phyloP scores from a whole-genome alignment of 2,329 filamentous ascomycete genomes.

The Aureobasidium sp. region DNA sequence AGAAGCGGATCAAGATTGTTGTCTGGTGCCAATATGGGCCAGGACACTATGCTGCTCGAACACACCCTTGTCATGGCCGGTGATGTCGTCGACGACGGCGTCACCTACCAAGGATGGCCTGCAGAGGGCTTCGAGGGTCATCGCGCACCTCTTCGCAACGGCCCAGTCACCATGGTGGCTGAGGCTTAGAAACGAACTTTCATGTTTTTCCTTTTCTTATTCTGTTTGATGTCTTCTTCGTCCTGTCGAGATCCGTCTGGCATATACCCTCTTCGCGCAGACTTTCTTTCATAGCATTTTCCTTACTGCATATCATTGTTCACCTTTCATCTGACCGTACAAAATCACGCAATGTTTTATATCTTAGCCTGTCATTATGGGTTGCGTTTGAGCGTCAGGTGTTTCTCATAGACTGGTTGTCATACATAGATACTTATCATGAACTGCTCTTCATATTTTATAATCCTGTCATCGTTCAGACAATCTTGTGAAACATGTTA shows the following conservation, averaged over 20 bases:
- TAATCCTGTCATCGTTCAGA: neutral
- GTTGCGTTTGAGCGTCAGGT: neutral
- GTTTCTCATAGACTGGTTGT: neutral
- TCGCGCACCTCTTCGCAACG: slow-evolving; percentile 2
- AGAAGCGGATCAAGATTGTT: slow-evolving; percentile 44
- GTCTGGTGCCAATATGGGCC: slow-evolving; percentile 44
- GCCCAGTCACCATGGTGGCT: neutral
- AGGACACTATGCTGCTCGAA: slow-evolving; percentile 46
- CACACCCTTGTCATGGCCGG: slow-evolving; percentile 51
- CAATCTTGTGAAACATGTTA: neutral
- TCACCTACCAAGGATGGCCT: slow-evolving; percentile 49
- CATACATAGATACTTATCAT: neutral
- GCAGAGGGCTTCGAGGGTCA: slow-evolving; percentile 30
- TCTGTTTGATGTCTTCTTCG: neutral
- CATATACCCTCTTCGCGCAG: neutral
- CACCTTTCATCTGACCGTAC: neutral
- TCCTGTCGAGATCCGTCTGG: neutral
- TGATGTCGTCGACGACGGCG: slow-evolving; percentile 43
- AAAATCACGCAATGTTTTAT: neutral
- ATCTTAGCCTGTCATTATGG: neutral
- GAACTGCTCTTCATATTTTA: neutral
- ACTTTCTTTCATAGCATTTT: neutral
- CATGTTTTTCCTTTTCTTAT: neutral
- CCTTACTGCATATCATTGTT: neutral
- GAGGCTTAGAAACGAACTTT: neutral